Evolutionary conservation across 768 basidiomycete species (phyloP), one percentile per base, ranked within the genome.

Genomic region (Rhodosporidiobolus sp.): DNA sequence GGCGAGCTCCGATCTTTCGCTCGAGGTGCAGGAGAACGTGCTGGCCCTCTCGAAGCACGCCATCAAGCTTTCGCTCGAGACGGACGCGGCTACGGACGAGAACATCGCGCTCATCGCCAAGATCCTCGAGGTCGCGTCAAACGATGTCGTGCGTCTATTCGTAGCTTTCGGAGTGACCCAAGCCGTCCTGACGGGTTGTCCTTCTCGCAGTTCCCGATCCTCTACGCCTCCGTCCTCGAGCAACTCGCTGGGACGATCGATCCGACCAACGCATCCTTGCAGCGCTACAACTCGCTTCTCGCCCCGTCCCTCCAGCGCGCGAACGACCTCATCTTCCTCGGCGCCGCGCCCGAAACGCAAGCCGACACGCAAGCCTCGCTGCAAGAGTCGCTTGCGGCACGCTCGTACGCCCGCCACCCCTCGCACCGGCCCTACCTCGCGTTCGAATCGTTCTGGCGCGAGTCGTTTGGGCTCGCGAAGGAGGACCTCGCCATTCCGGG

Each of bases 381-480:
- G 20, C 53, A 45, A 20, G 34, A 43, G 17, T 65, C 63, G 22
- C 53, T 65, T 30, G 46, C 45, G 22, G 45, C 38, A 46, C 65
- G 35, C 52, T 38, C 52, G 35, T 4, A 34, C 53, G 48, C 46
- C 24, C 55, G 38, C 20, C 58, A 60, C 52, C 43, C 62, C 2
- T 10, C 52, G 12, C 63, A 64, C 22, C 57, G 35, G 20, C 66
- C 72, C 2, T 52, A 62, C 48, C 20, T 57, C 48, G 58, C 63
- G 11, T 71, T 75, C 38, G 26, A 46, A 35, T 35, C 43, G 16
- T 75, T 71, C 50, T 75, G 70, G 70, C 32, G 43, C 0, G 61
- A 34, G 17, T 65, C 70, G n/a, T 75, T 62, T 32, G 65, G 48
- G 22, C 45, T 10, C 1, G 24, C 58, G 20, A 7, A 5, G 32